phyloP scores from a whole-genome alignment of 345 rosid genomes.

The Citrus inodora region DNA sequence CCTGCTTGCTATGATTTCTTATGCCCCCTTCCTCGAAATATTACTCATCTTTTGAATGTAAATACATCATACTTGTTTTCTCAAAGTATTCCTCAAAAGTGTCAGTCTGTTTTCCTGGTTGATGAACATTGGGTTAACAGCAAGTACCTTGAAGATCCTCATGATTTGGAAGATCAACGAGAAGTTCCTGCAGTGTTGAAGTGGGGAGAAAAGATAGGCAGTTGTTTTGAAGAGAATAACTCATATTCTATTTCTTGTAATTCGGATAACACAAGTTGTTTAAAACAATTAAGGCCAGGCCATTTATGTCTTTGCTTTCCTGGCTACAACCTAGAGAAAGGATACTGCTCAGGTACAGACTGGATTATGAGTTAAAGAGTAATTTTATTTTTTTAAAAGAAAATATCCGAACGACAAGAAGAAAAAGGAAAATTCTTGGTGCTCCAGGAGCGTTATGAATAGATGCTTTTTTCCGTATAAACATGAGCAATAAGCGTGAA shows the following conservation, averaged over 20 bases:
- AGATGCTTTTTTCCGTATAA: no score
- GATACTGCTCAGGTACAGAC: neutral
- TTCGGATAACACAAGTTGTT: neutral
- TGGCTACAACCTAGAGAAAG: accelerated
- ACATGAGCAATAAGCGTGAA: no score
- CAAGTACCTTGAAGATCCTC: neutral
- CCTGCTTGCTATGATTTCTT: neutral
- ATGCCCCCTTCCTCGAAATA: neutral
- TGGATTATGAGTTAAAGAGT: no score
- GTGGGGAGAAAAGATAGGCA: neutral
- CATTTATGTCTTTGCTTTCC: neutral
- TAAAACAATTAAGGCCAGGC: neutral
- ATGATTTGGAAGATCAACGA: neutral
- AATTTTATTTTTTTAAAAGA: no score
- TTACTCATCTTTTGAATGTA: neutral
- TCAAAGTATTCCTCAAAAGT: neutral
- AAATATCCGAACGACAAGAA: no score
- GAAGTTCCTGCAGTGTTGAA: neutral
- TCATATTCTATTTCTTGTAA: neutral
- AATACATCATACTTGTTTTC: neutral
- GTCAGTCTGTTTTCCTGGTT: neutral
- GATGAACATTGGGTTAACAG: neutral
- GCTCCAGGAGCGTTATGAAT: no score
- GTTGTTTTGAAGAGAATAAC: neutral
- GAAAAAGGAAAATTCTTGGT: no score